Conservation (phyloP, 208 protist species). For the Leptomonas pyrrhocoris region DNA sequence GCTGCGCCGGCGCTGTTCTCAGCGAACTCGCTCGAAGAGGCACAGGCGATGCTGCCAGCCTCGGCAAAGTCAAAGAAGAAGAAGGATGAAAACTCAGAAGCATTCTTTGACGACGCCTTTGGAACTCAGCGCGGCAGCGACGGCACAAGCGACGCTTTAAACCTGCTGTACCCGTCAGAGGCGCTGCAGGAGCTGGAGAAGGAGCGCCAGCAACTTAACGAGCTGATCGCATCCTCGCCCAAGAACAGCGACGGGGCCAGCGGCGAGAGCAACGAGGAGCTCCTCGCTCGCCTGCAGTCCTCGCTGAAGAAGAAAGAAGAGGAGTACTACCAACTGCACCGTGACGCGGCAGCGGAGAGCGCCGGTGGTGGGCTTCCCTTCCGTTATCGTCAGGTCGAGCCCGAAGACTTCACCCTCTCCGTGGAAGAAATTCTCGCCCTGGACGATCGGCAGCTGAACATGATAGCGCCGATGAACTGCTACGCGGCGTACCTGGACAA, state of each 20-base stretch:
- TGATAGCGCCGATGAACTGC: slow-evolving; percentile 92
- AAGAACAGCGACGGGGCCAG: slow-evolving; percentile 2
- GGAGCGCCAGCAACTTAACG: slow-evolving; percentile 49
- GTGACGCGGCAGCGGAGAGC: slow-evolving; percentile 41
- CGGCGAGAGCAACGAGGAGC: slow-evolving; percentile 29
- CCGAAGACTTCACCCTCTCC: slow-evolving; percentile 85
- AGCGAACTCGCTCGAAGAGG: slow-evolving; percentile 64
- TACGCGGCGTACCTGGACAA: slow-evolving; percentile 88
- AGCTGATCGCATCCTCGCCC: slow-evolving; percentile 34
- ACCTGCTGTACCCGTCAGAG: slow-evolving; percentile 70
- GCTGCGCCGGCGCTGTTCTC: slow-evolving; percentile 56
- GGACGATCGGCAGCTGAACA: slow-evolving; percentile 93
- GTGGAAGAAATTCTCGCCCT: slow-evolving; percentile 86
- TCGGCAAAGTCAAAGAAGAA: slow-evolving; percentile 1
- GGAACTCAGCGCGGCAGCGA: slow-evolving; percentile 6
- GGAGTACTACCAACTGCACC: slow-evolving; percentile 86
- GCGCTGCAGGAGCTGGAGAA: slow-evolving; percentile 49
- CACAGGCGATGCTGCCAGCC: slow-evolving; percentile 32
- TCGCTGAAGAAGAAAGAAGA: slow-evolving; percentile 79
- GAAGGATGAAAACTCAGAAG: slow-evolving; percentile 16
- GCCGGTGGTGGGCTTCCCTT: slow-evolving; percentile 43
- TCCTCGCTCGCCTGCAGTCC: slow-evolving; percentile 50
- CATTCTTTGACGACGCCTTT: slow-evolving; percentile 35
- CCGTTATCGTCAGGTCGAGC: slow-evolving; percentile 80
- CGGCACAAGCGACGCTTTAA: slow-evolving; percentile 38